Evolutionary conservation across 2,329 filamentous ascomycete species (phyloP), one percentile per base, ranked within the genome.

Genomic region (Rhexocercosporidium sp.): DNA sequence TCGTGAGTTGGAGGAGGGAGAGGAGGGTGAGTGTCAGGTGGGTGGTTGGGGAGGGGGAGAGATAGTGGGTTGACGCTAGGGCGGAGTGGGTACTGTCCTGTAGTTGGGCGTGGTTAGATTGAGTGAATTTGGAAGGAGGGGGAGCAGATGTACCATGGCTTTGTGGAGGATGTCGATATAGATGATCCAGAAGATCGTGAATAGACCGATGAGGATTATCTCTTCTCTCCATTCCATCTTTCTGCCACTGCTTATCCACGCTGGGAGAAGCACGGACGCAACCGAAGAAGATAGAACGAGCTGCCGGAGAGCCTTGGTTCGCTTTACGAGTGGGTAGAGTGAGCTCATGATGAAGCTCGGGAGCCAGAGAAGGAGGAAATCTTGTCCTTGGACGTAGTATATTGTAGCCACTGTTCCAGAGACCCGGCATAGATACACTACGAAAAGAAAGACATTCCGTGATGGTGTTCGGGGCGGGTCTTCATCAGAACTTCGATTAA

Each of bases 171-270:
- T 31, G 18, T 27, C 29, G 47, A 62, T 41, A 14, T 62, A 62
- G 20, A 54, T 31, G 18, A 54, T 62, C 60, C 60, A 62, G 47
- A 62, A 41, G 2, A 54, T 16, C 18, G 47, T 62, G 60, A 62
- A 62, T 46, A 49, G 20, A 12, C n/a, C 60, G 20, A 62, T 46
- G 20, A 53, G 47, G 12, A 62, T 20, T 2, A 62, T 1, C 3
- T 54, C 34, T 49, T 62, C 47, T 22, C 29, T 27, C 16, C 6
- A 12, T 47, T 61, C 44, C 9, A 39, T 1, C n/a, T 37, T 22
- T 1, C 20, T n/a, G 39, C 29, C 29, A 14, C 31, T 39, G 27
- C 16, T 41, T 37, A 44, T 29, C 60, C 29, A 53, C 3, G 46
- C 20, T 6, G 60, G 31, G 20, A 41, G 47, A 18, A 62, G 60